phyloP scores from a whole-genome alignment of 352 stramenopile genomes.

The Phytopythium helicoides region DNA sequence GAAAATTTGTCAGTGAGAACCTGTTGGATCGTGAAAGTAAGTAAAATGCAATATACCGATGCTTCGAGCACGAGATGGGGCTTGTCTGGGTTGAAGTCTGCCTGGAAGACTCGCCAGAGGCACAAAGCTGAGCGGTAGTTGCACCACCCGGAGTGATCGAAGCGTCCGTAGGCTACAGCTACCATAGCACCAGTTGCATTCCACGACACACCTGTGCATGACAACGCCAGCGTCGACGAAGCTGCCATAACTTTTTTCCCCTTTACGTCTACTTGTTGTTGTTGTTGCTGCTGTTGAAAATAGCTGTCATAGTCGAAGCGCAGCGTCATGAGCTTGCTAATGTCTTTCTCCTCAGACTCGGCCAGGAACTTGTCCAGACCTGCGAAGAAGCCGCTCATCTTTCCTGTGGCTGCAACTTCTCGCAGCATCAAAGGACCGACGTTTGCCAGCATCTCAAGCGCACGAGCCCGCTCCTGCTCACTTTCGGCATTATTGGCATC shows the following conservation, averaged over 20 bases:
- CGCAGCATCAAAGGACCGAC: conserved; percentile 53
- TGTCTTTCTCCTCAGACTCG: conserved; percentile 62
- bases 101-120: conserved; percentile 84
- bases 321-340: conserved; percentile 58
- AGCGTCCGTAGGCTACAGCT: conserved; percentile 79
- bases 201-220: conserved; percentile 85
- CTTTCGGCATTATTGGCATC: conserved; percentile 20
- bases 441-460: conserved; percentile 34
- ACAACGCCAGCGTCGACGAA: conserved; percentile 49
- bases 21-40: not conserved
- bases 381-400: conserved; percentile 42
- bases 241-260: conserved; percentile 13
- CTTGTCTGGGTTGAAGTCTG: conserved; percentile 63
- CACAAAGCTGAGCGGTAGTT: conserved; percentile 84
- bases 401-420: conserved; percentile 48
- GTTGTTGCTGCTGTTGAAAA: conserved; percentile 43
- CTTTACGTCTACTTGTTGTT: conserved; percentile 12
- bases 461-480: conserved; percentile 33
- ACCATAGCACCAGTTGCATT: conserved; percentile 83
- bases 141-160: conserved; percentile 87
- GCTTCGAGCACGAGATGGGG: conserved; percentile 75
- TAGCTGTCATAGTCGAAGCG: conserved; percentile 71
- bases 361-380: conserved; percentile 57
- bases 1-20: not conserved
- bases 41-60: conserved; percentile 33